Conservation (phyloP, 2,329 filamentous ascomycete species). For the Penicillium rolfsii region DNA sequence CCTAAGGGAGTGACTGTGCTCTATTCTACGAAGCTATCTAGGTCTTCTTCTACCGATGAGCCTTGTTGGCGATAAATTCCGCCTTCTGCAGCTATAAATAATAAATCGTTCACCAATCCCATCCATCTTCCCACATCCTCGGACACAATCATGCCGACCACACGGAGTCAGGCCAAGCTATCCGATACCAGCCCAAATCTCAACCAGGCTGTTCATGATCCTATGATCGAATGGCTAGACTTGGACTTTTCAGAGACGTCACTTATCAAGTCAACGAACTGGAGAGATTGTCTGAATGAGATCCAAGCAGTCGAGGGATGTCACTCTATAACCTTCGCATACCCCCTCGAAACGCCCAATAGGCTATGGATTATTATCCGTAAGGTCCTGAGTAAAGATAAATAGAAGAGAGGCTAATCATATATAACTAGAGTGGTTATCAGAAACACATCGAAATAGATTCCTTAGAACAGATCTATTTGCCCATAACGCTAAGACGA, state of each 20-base stretch:
- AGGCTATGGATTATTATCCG: neutral
- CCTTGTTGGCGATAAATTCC: too few species aligned
- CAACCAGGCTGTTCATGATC: neutral
- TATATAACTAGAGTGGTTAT: neutral
- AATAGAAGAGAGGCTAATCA: neutral
- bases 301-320: neutral
- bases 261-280: neutral
- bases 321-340: neutral
- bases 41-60: too few species aligned
- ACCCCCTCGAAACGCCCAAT: neutral
- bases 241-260: neutral
- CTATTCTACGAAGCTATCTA: too few species aligned
- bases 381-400: neutral
- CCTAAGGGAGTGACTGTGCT: too few species aligned
- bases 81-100: neutral
- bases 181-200: neutral
- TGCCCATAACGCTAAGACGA: neutral
- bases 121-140: constrained; percentile 5
- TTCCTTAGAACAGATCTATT: neutral
- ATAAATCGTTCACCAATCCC: constrained; percentile 2
- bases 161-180: neutral
- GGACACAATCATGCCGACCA: constrained; percentile 1
- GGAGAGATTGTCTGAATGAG: neutral
- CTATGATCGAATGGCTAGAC: neutral
- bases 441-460: neutral